Percentiles rank a stretch among this genome's conserved stretches.
Conservation (phyloP, 2,329 filamentous ascomycete genomes). For the Phoma herbarum region DNA sequence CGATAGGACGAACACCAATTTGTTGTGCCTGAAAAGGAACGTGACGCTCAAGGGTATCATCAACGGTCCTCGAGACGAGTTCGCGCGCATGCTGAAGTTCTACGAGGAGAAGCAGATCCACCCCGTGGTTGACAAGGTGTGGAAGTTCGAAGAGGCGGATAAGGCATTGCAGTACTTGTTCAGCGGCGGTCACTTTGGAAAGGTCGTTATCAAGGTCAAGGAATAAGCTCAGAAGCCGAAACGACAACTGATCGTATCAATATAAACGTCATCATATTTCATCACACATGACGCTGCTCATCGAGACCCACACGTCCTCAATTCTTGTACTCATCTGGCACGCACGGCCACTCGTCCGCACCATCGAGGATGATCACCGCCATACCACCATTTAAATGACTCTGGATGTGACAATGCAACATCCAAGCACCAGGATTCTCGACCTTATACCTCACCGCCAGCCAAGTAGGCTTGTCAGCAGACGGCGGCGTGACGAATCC, state of each 20-base stretch:
- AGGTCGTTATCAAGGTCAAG: conserved; percentile 49
- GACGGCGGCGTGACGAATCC: conserved; percentile 53
- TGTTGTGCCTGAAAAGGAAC: conserved; percentile 61
- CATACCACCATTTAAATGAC: conserved; percentile 60
- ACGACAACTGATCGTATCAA: not conserved
- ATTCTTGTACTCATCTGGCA: conserved; percentile 34
- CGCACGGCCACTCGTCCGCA: conserved; percentile 56
- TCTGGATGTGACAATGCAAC: conserved; percentile 62
- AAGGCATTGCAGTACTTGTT: conserved; percentile 43
- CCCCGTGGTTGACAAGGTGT: conserved; percentile 54
- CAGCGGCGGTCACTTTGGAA: conserved; percentile 52
- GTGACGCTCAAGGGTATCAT: conserved; percentile 67
- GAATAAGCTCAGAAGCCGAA: not conserved
- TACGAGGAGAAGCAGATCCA: conserved; percentile 54
- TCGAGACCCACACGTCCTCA: conserved; percentile 2
- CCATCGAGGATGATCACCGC: conserved; percentile 59
- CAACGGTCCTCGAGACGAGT: conserved; percentile 68
- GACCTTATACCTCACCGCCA: conserved; percentile 58
- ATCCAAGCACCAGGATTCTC: conserved; percentile 59
- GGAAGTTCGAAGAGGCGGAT: conserved; percentile 48
- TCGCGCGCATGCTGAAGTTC: conserved; percentile 55
- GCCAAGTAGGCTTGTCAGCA: conserved; percentile 45
- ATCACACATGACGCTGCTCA: not conserved
- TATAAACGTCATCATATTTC: conserved; percentile 1
- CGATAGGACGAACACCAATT: conserved; percentile 67